Evolutionary conservation across 2,329 filamentous ascomycete genomes (phyloP), one percentile per base, ranked within the genome.

Genomic region (Aspergillus fijiensis): DNA sequence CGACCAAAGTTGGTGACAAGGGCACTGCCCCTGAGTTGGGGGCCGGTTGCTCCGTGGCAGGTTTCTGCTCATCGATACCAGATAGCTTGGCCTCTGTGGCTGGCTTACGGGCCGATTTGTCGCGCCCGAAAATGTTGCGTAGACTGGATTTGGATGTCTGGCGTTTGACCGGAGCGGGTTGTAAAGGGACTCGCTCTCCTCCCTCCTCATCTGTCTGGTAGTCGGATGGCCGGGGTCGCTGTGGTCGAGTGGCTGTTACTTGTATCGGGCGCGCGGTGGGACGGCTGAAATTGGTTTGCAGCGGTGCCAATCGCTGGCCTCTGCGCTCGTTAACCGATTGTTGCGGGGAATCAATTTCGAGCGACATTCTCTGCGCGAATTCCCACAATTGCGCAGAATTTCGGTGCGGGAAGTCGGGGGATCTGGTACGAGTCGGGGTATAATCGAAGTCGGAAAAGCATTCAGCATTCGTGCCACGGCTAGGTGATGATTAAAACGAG

Each of bases 241-340:
- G 70, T 33, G 68, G 49, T 51, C 70, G 68, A n/a, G 62, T 51
- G 4, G 65, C 57, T 53, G 59, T 54, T 54, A 61, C 56, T 56
- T 61, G 47, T 47, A 56, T 49, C 31, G 68, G 55, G 27, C 55
- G 60, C 33, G 69, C 65, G 7, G 60, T 66, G 21, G 71, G 70
- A 42, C 68, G 69, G 52, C 69, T 73, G 62, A 77, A 71, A 55
- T 76, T 74, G 53, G 76, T 78, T 55, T 76, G 73, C 42, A 78
- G 65, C 14, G 75, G 74, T 3, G 72, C 63, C 11, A 77, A 65
- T 50, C 56, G 72, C 56, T 72, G 73, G 31, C 75, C 75, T 67
- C 75, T 69, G 55, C 76, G 74, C 63, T 75, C 70, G 52, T 73
- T 72, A 57, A 76, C 69, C 33, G 74, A 71, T 33, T 69, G 65